Conservation (phyloP, 179 eudicot genomes). For the Beta macrorhiza region DNA sequence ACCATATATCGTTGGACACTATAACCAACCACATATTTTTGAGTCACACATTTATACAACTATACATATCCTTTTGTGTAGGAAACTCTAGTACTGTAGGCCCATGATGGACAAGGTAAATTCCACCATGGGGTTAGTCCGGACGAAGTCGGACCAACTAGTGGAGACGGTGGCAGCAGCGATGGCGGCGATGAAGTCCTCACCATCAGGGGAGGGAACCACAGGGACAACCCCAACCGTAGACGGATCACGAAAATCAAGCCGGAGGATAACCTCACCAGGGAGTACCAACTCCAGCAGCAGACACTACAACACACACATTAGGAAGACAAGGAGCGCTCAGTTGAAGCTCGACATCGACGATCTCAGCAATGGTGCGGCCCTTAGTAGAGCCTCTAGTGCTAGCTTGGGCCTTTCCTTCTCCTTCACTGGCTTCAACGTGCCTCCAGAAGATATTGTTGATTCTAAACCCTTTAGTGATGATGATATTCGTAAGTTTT, state of each 20-base stretch:
- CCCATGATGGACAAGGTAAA: constrained; percentile 59
- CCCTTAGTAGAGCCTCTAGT: constrained; percentile 87
- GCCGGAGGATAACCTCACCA: constrained; percentile 42
- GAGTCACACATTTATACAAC: too few species aligned
- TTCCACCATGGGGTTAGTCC: constrained; percentile 44
- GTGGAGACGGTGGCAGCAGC: constrained; percentile 54
- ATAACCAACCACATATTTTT: too few species aligned
- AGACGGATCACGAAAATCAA: constrained; percentile 56
- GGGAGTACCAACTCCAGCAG: constrained; percentile 36
- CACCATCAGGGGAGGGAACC: constrained; percentile 29
- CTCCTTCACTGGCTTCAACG: constrained; percentile 82
- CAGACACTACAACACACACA: constrained; percentile 45
- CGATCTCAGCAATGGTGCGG: constrained; percentile 77
- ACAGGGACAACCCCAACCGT: constrained; percentile 29
- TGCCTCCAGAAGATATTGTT: constrained; percentile 72
- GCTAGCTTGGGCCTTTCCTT: constrained; percentile 91
- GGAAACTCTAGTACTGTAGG: neutral
- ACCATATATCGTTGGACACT: too few species aligned
- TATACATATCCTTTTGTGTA: neutral
- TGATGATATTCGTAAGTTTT: constrained; percentile 72
- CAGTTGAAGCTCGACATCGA: constrained; percentile 62
- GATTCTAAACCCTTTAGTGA: constrained; percentile 74
- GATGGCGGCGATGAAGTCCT: constrained; percentile 53
- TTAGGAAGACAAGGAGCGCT: constrained; percentile 81
- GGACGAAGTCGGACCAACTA: constrained; percentile 83